Evolutionary conservation across 352 stramenopile genomes (phyloP).

Genomic region (Phytophthora podocarpi): DNA sequence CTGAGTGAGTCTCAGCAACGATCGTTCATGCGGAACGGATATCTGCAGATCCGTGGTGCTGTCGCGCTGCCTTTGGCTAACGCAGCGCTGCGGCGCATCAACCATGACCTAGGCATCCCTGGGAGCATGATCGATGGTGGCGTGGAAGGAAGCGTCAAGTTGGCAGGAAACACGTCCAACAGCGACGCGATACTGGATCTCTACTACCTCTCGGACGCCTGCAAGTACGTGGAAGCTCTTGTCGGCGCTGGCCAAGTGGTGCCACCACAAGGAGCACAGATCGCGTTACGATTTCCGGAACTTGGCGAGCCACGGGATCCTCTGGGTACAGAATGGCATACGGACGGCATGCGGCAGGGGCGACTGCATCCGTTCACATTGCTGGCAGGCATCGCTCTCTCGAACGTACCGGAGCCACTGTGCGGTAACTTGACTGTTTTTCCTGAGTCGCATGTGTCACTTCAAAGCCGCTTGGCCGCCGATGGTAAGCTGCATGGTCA

Average conservation of each 20-base stretch:
- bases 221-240: conserved; percentile 67
- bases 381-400: conserved; percentile 72
- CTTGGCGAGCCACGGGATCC: conserved; percentile 65
- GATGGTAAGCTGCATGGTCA: conserved; percentile 61
- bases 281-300: conserved; percentile 77
- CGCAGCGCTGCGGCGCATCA: conserved; percentile 63
- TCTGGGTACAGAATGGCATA: conserved; percentile 81
- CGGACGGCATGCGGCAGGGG: conserved; percentile 80
- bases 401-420: conserved; percentile 61
- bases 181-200: conserved; percentile 63
- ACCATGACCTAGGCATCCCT: conserved; percentile 76
- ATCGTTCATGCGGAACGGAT: conserved; percentile 78
- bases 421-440: conserved; percentile 82
- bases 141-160: conserved; percentile 72
- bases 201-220: conserved; percentile 54
- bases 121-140: conserved; percentile 75
- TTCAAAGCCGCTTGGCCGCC: conserved; percentile 55
- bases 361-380: conserved; percentile 73
- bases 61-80: conserved; percentile 65
- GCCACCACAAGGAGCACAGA: conserved; percentile 61
- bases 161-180: conserved; percentile 77
- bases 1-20: conserved; percentile 65
- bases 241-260: conserved; percentile 52
- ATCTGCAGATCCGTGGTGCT: conserved; percentile 64
- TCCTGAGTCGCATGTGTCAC: conserved; percentile 54